Conservation (phyloP, 352 stramenopile species). For the Pythium guiyangense region DNA sequence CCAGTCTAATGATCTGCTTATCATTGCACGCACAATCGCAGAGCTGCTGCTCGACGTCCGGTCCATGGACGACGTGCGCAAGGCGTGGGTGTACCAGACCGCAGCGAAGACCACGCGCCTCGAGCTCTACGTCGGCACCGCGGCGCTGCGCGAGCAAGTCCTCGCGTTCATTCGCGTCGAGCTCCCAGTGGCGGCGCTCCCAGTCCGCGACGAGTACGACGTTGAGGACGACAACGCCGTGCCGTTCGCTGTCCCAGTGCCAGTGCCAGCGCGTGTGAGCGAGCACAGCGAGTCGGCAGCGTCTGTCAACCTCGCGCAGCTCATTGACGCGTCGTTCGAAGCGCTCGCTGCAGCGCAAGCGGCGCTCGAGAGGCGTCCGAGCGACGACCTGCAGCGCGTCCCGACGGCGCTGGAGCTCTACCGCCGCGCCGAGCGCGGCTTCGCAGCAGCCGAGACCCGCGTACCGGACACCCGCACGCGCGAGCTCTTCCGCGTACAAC, state of each 20-base stretch:
- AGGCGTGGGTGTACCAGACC: slow-evolving; percentile 38
- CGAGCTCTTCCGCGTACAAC: slow-evolving; percentile 24
- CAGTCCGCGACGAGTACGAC: background rate
- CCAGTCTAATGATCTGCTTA: background rate
- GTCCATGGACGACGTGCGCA: slow-evolving; percentile 32
- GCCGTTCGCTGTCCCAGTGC: background rate
- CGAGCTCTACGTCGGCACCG: slow-evolving; percentile 37
- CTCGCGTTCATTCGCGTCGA: slow-evolving; percentile 10
- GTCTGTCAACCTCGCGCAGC: slow-evolving; percentile 5
- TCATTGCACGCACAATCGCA: background rate
- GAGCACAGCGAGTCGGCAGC: background rate
- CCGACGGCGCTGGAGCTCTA: slow-evolving; percentile 21
- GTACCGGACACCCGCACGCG: slow-evolving; percentile 35
- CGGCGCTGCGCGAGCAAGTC: slow-evolving; percentile 19
- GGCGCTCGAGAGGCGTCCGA: slow-evolving; percentile 2
- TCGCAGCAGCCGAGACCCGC: slow-evolving; percentile 26
- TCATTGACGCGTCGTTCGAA: slow-evolving; percentile 38
- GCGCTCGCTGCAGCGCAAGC: slow-evolving; percentile 30
- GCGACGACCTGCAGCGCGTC: background rate
- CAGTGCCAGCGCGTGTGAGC: background rate
- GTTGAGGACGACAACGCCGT: background rate
- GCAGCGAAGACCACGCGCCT: slow-evolving; percentile 26
- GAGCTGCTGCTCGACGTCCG: slow-evolving; percentile 32
- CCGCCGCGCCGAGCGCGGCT: slow-evolving; percentile 24
- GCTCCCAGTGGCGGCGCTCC: slow-evolving; percentile 3